A percentile compares a stretch with the other conserved stretches of the same genome.
These are phyloP conservation scores for Berkeleyomyces rouxiae DNA, from an alignment of 2,329 filamentous ascomycete genomes.

Conservation along the genomic window DNA sequence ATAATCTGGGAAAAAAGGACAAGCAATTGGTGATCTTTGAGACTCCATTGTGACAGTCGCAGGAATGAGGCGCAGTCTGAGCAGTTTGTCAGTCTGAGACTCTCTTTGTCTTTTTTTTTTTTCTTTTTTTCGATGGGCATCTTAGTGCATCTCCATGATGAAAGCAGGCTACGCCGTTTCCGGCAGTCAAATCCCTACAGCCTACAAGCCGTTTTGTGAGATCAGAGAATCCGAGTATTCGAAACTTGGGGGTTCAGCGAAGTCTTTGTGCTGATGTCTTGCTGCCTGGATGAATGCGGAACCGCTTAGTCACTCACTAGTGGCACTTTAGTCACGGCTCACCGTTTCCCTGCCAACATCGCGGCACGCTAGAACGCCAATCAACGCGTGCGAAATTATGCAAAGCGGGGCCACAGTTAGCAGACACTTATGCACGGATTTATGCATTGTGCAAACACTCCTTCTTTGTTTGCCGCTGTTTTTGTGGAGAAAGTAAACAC, in stretches of 20 bases:
- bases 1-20: background rate
- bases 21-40: background rate
- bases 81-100: background rate
- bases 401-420: background rate
- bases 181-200: background rate
- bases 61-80: no score
- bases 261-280: no score
- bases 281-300: background rate
- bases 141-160: no score
- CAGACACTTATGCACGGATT: background rate
- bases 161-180: background rate
- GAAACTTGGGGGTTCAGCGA: no score
- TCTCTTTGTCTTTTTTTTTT: background rate
- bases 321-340: background rate
- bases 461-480: background rate
- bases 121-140: no score
- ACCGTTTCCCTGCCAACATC: conserved; percentile 1
- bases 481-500: conserved; percentile 3
- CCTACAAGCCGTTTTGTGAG: no score
- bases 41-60: background rate
- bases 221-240: no score
- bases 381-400: background rate
- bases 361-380: background rate
- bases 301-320: background rate
- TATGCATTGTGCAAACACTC: background rate